Evolutionary conservation across 2,329 filamentous ascomycete genomes (phyloP).

Genomic region (Xylogone sp.): DNA sequence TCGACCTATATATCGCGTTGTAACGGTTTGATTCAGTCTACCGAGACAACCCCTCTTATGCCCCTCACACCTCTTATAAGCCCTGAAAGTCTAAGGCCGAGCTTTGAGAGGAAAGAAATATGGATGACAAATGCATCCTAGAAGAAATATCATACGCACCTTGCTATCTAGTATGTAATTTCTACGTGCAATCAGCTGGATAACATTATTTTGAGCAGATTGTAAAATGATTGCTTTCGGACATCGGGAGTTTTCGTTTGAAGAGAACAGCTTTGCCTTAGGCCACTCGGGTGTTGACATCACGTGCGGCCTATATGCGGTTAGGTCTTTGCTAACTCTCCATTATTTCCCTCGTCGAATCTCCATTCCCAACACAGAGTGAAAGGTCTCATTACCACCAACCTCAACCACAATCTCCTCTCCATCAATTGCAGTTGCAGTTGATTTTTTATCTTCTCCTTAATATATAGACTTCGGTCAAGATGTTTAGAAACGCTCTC

Average conservation of each 20-base stretch:
- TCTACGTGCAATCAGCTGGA: too few species aligned
- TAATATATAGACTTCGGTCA: conserved; percentile 51
- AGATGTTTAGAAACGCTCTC: conserved; percentile 98
- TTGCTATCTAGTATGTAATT: too few species aligned
- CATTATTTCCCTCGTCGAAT: conserved; percentile 8
- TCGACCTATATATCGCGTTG: too few species aligned
- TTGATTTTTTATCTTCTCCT: conserved; percentile 53
- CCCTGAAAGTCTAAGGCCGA: too few species aligned
- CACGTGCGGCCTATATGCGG: not conserved
- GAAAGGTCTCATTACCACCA: conserved; percentile 25
- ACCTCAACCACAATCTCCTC: conserved; percentile 49
- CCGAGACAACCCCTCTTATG: too few species aligned
- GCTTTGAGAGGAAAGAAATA: too few species aligned
- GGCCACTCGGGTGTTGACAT: not conserved
- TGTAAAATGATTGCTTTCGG: too few species aligned
- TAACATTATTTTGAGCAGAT: too few species aligned
- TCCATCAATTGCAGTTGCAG: conserved; percentile 63
- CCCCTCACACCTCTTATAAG: too few species aligned
- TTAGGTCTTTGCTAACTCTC: not conserved
- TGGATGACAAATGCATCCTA: too few species aligned
- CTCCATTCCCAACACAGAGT: conserved; percentile 15
- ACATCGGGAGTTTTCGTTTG: not conserved
- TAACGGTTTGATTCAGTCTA: too few species aligned
- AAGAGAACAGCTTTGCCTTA: not conserved
- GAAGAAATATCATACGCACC: too few species aligned